Evolutionary conservation across 2,329 filamentous ascomycete species (phyloP).

Genomic region (Fusarium praegraminearum): DNA sequence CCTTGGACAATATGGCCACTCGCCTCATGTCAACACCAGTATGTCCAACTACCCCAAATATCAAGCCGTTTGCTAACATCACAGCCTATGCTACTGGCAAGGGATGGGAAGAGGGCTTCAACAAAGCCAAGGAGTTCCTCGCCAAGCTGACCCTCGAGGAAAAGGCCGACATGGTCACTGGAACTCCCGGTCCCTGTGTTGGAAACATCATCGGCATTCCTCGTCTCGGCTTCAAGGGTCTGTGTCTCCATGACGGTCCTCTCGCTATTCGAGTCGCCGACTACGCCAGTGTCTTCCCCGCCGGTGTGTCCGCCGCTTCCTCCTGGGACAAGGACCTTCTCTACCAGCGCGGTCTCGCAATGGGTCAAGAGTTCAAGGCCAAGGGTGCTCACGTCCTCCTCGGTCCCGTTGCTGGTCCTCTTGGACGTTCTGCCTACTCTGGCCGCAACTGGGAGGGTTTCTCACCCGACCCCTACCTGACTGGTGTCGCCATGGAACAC

Average conservation of each 20-base stretch:
- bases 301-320: conserved; percentile 71
- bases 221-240: conserved; percentile 57
- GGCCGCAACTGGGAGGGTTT: conserved; percentile 76
- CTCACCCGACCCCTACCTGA: conserved; percentile 75
- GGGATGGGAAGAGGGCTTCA: conserved; percentile 53
- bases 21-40: conserved; percentile 55
- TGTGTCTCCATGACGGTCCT: conserved; percentile 57
- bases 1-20: conserved; percentile 56
- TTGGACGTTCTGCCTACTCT: conserved; percentile 57
- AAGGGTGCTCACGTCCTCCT: conserved; percentile 81
- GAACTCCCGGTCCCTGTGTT: conserved; percentile 51
- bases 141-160: conserved; percentile 48
- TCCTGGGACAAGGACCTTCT: conserved; percentile 79
- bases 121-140: conserved; percentile 53
- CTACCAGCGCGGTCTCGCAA: conserved; percentile 67
- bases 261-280: conserved; percentile 51
- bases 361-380: conserved; percentile 71
- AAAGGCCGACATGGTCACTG: conserved; percentile 53
- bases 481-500: conserved; percentile 63
- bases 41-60: conserved; percentile 26
- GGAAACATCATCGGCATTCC: conserved; percentile 55
- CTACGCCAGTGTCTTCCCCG: conserved; percentile 59
- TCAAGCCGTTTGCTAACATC: conserved; percentile 13
- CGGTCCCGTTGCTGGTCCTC: conserved; percentile 54
- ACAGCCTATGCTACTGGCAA: conserved; percentile 54